These are phyloP conservation scores for Ambrosia trifida DNA, from an alignment of 129 eudicot genomes.

Conservation along the genomic window DNA sequence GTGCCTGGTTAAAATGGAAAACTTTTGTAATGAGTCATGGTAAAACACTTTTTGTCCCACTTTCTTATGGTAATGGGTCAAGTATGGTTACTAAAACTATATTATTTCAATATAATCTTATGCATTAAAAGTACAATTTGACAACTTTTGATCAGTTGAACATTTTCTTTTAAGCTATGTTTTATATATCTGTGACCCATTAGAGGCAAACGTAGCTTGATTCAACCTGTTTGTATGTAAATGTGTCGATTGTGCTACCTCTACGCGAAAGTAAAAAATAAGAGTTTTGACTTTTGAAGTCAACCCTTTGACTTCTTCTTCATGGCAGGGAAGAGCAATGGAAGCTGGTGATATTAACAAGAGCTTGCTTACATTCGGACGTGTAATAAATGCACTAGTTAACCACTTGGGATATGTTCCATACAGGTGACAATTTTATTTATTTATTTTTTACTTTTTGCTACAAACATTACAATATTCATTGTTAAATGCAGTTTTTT, in stretches of 20 bases:
- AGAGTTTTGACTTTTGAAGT: slow-evolving; percentile 20
- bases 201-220: neutral
- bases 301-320: slow-evolving; percentile 26
- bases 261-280: neutral
- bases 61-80: neutral
- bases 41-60: neutral
- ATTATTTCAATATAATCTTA: neutral
- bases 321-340: slow-evolving; percentile 58
- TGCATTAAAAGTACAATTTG: neutral
- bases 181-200: neutral
- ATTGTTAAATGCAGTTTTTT: neutral
- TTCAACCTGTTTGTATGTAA: neutral
- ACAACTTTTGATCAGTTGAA: neutral
- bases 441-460: no score
- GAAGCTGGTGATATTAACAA: slow-evolving; percentile 77
- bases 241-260: neutral
- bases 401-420: slow-evolving; percentile 69
- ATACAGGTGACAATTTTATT: slow-evolving; percentile 40
- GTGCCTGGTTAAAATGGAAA: neutral
- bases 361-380: slow-evolving; percentile 66
- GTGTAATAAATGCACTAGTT: slow-evolving; percentile 60
- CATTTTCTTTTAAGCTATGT: neutral
- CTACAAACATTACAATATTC: neutral
- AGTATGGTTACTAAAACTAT: neutral
- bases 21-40: neutral